Conservation (phyloP, 1,284 basidiomycete species). For the Vanrija sp. region DNA sequence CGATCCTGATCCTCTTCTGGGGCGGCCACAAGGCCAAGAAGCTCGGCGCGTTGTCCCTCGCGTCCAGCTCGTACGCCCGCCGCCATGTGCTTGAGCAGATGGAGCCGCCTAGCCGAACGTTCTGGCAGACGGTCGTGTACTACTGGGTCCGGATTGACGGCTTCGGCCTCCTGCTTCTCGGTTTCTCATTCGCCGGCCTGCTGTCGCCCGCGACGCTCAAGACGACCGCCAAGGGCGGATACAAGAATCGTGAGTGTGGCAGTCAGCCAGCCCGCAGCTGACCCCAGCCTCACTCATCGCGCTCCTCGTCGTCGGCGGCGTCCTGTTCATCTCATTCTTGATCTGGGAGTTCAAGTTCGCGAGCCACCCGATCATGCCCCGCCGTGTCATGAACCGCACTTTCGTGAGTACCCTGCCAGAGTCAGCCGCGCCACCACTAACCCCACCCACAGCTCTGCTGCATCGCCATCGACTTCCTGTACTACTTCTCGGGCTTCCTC, state of each 20-base stretch:
- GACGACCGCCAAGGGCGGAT: conserved; percentile 36
- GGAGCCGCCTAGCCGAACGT: conserved; percentile 1
- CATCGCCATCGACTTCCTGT: conserved; percentile 46
- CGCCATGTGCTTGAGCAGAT: background rate
- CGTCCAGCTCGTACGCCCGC: conserved; percentile 34
- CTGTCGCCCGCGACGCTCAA: conserved; percentile 47
- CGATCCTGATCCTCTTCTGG: conserved; percentile 30
- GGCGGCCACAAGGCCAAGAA: conserved; percentile 4
- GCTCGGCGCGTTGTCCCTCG: conserved; percentile 23
- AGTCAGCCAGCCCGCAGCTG: background rate
- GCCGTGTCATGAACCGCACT: conserved; percentile 49
- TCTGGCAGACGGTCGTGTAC: conserved; percentile 17
- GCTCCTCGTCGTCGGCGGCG: conserved; percentile 47
- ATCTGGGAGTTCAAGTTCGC: conserved; percentile 47
- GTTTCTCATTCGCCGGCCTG: conserved; percentile 42
- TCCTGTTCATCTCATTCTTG: conserved; percentile 43
- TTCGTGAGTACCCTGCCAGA: conserved; percentile 22
- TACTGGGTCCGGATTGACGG: conserved; percentile 43
- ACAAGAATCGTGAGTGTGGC: conserved; percentile 37
- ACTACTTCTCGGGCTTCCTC: conserved; percentile 44
- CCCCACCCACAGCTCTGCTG: conserved; percentile 16
- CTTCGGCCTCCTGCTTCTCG: conserved; percentile 47
- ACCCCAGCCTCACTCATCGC: conserved; percentile 47
- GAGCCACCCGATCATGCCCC: conserved; percentile 46
- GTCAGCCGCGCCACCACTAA: too few species aligned